A percentile compares a stretch with the other conserved stretches of the same genome.
phyloP scores from a whole-genome alignment of 352 stramenopile genomes.

The Globisporangium emineosum region DNA sequence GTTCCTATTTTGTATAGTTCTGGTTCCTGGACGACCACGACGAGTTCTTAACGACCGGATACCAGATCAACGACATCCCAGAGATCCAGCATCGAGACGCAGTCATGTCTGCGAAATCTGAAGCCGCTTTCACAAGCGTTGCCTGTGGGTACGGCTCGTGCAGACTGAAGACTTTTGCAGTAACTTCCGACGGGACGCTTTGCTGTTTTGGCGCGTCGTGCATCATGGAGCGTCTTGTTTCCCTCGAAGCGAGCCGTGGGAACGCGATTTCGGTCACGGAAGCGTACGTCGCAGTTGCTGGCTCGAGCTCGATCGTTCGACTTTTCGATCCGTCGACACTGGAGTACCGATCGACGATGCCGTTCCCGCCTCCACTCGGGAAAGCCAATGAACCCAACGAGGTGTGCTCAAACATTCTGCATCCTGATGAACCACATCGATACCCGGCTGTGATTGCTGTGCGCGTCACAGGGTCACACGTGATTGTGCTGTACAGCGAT shows the following conservation, averaged over 20 bases:
- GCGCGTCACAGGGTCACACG: conserved; percentile 55
- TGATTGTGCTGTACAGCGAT: conserved; percentile 75
- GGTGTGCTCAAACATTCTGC: conserved; percentile 25
- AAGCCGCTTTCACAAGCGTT: conserved; percentile 70
- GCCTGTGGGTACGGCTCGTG: conserved; percentile 50
- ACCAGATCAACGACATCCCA: conserved; percentile 45
- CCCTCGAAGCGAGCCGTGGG: conserved; percentile 50
- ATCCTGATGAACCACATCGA: conserved; percentile 47
- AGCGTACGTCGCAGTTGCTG: conserved; percentile 65
- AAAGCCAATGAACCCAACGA: conserved; percentile 26
- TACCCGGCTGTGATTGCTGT: conserved; percentile 60
- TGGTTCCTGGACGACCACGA: conserved; percentile 63
- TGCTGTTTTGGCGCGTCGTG: conserved; percentile 74
- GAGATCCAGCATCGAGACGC: conserved; percentile 63
- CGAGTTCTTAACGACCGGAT: conserved; percentile 50
- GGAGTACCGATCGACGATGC: conserved; percentile 69
- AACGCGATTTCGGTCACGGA: conserved; percentile 78
- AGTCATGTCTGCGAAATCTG: conserved; percentile 53
- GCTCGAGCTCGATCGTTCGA: conserved; percentile 58
- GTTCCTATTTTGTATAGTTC: conserved; percentile 37
- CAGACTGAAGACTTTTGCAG: conserved; percentile 68
- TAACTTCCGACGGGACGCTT: conserved; percentile 67
- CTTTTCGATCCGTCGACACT: conserved; percentile 73
- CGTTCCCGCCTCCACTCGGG: conserved; percentile 72
- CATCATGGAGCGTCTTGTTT: conserved; percentile 77